Evolutionary conservation across 2,329 filamentous ascomycete genomes (phyloP), one percentile per base, ranked within the genome.

Genomic region (Passalora sequoiae): DNA sequence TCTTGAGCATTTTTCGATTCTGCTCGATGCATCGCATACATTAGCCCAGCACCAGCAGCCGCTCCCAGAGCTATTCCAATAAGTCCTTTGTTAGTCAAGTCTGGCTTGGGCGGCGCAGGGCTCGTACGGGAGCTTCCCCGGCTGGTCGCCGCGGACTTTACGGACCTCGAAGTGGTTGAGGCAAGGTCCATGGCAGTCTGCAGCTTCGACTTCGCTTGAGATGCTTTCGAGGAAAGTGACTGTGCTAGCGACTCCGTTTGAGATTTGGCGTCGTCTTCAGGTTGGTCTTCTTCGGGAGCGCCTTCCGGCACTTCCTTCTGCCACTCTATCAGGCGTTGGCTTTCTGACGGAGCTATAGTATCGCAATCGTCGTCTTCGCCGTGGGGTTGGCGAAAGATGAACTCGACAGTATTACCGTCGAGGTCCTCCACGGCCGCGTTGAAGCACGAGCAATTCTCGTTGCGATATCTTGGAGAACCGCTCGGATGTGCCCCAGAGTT

Each of bases 351-450:
- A 15, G 60, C 64, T 15, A 53, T 48, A n/a, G 56, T 66, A 32
- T 67, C 50, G 61, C 50, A 46, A 62, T 63, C 64, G 29, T 61
- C 65, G 40, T 69, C 46, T n/a, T 50, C 44, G 13, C 43, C 48
- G 35, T 53, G 48, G 6, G 50, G 43, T 40, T 61, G 67, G 40
- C 72, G 71, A 62, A 80, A 84, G 38, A 89, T 78, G 21, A 86
- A 84, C 60, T 92, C 86, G 61, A 94, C 81, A 55, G 77, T 84
- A 68, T 94, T 94, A 38, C 86, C 86, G 68, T 94, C 87, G 42
- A 86, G 75, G 65, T 94, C 88, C 47, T 80, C 75, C 29, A 88
- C 69, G 5, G 77, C 77, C 36, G 79, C 78, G 50, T 78, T 81
- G 66, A 81, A 73, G 69, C 78, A 70, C 66, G 76, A 68, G 58